phyloP scores from a whole-genome alignment of 257 asterid species.

The Forsythia suspensa region DNA sequence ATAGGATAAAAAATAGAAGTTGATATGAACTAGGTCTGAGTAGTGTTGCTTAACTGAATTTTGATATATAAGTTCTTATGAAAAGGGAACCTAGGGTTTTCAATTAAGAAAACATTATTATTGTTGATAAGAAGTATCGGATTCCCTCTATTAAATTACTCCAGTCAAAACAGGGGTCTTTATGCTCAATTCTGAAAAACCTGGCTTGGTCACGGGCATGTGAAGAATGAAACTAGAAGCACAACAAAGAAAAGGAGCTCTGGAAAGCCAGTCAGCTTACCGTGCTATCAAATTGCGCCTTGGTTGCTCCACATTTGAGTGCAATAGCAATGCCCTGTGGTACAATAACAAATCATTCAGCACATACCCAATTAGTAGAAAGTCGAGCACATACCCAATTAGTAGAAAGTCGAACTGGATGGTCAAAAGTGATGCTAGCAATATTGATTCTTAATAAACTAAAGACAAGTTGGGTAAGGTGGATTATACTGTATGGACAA shows the following conservation, averaged over 20 bases:
- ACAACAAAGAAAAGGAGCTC: not conserved
- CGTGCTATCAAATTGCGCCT: conserved; percentile 88
- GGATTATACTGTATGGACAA: too few species aligned
- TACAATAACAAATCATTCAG: not conserved
- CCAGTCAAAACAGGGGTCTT: not conserved
- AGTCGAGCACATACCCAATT: not conserved
- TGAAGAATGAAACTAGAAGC: not conserved
- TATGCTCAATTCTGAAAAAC: not conserved
- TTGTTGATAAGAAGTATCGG: too few species aligned
- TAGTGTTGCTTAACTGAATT: too few species aligned
- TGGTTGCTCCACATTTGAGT: conserved; percentile 97
- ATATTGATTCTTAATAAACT: too few species aligned
- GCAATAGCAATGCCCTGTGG: conserved; percentile 90
- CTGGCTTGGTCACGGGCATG: not conserved
- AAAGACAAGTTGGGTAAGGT: too few species aligned
- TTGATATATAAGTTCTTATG: too few species aligned
- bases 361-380: not conserved
- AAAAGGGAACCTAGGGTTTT: too few species aligned
- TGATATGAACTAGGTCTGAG: too few species aligned
- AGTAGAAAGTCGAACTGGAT: not conserved
- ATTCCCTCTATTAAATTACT: too few species aligned
- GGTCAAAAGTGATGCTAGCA: not conserved
- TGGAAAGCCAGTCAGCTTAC: conserved; percentile 44
- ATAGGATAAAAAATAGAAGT: not conserved
- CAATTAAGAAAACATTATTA: too few species aligned